phyloP scores from a whole-genome alignment of 345 rosid genomes.

The Arabidopsis suecica region DNA sequence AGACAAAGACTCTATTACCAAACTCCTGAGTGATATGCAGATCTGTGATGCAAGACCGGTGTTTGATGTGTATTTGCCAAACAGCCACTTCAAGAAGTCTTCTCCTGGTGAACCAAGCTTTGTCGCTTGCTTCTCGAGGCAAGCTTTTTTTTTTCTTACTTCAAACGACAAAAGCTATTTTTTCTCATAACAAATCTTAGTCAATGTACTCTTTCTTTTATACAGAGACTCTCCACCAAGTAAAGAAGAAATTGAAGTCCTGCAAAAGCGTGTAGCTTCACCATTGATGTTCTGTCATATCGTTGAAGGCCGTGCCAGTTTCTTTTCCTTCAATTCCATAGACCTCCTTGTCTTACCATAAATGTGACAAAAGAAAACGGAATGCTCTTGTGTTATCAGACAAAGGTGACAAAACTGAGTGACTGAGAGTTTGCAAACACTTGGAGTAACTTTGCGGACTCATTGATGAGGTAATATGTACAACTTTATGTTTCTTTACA shows the following conservation, averaged over 20 bases:
- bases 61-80: constrained; percentile 81
- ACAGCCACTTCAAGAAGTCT: constrained; percentile 83
- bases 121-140: constrained; percentile 65
- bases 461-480: neutral
- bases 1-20: constrained; percentile 31
- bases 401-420: too few species aligned
- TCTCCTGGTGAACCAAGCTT: constrained; percentile 78
- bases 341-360: constrained; percentile 60
- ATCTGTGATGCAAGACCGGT: constrained; percentile 51
- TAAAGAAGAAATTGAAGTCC: constrained; percentile 51
- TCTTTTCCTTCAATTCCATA: constrained; percentile 56
- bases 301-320: constrained; percentile 68
- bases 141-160: constrained; percentile 9
- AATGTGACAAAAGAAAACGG: neutral
- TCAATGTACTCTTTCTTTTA: constrained; percentile 22
- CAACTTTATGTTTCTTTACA: neutral
- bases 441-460: neutral
- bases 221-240: constrained; percentile 66
- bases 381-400: neutral
- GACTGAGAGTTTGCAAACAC: neutral
- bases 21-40: constrained; percentile 53
- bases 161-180: constrained; percentile 9
- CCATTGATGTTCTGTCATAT: constrained; percentile 66
- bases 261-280: constrained; percentile 53
- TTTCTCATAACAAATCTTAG: neutral